These are phyloP conservation scores for Pythium rishiriense DNA, from an alignment of 352 stramenopile genomes.

Conservation along the genomic window DNA sequence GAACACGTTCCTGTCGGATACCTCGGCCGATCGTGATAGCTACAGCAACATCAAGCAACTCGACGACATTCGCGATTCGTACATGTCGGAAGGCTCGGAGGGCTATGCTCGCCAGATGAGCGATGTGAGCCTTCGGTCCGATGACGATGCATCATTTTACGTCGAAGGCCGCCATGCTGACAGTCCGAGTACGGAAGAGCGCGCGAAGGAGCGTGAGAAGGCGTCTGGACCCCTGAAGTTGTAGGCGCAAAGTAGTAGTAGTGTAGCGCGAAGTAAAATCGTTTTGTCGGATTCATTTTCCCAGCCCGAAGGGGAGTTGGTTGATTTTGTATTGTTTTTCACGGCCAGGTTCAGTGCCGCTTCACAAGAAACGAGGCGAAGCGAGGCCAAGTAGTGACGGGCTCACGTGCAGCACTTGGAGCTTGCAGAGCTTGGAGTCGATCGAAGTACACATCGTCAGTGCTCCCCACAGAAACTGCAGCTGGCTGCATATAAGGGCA, in stretches of 20 bases:
- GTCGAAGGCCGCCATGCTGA: slow-evolving; percentile 35
- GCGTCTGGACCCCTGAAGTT: slow-evolving; percentile 24
- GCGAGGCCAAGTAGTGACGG: slow-evolving; percentile 71
- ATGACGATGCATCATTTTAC: slow-evolving; percentile 63
- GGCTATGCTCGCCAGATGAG: slow-evolving; percentile 24
- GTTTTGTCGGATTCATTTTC: not conserved
- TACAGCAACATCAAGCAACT: slow-evolving; percentile 29
- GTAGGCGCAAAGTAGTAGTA: slow-evolving; percentile 4
- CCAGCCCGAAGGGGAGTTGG: not conserved
- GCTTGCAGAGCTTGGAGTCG: slow-evolving; percentile 61
- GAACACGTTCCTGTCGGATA: slow-evolving; percentile 1
- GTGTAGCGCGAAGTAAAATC: not conserved
- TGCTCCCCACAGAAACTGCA: slow-evolving; percentile 62
- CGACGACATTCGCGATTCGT: slow-evolving; percentile 38
- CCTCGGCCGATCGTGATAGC: slow-evolving; percentile 11
- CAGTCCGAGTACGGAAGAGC: slow-evolving; percentile 9
- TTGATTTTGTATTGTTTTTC: not conserved
- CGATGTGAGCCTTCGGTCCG: slow-evolving; percentile 51
- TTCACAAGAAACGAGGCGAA: slow-evolving; percentile 51
- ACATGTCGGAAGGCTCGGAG: slow-evolving; percentile 40
- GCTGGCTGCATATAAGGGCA: slow-evolving; percentile 28
- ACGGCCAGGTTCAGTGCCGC: not conserved
- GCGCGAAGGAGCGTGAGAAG: slow-evolving; percentile 21
- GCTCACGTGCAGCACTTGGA: slow-evolving; percentile 61
- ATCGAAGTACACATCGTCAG: slow-evolving; percentile 77